These are phyloP conservation scores for Alectoria sarmentosa DNA, from an alignment of 495 filamentous ascomycete species.

Conservation along the genomic window DNA sequence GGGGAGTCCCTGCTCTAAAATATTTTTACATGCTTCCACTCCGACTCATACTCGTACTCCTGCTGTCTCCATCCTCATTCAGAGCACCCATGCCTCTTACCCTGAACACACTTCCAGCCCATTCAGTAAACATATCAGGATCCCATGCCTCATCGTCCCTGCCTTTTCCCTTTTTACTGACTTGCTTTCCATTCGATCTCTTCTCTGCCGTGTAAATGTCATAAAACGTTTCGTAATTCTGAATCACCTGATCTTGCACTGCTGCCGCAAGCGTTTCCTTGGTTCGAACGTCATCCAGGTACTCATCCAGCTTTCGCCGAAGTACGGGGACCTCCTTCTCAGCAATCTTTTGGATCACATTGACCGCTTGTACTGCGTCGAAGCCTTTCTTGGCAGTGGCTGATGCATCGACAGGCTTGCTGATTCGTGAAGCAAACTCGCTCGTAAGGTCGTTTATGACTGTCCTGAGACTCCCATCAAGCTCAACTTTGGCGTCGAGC, in stretches of 20 bases:
- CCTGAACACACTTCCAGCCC: slow-evolving; percentile 50
- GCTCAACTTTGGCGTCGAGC: slow-evolving; percentile 71
- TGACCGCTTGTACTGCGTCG: slow-evolving; percentile 32
- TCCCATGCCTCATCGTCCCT: slow-evolving; percentile 58
- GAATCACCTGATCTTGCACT: slow-evolving; percentile 52
- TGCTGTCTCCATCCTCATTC: slow-evolving; percentile 32
- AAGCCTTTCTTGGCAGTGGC: slow-evolving; percentile 25
- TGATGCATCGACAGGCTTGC: slow-evolving; percentile 25
- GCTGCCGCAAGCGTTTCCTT: slow-evolving; percentile 56
- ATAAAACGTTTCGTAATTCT: slow-evolving; percentile 55
- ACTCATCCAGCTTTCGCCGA: slow-evolving; percentile 46
- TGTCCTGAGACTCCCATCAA: slow-evolving; percentile 69
- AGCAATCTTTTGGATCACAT: slow-evolving; percentile 32
- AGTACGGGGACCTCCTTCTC: slow-evolving; percentile 51
- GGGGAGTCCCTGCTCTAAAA: not conserved
- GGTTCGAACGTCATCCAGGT: slow-evolving; percentile 53
- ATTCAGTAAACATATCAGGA: slow-evolving; percentile 54
- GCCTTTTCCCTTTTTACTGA: slow-evolving; percentile 54
- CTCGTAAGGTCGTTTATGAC: slow-evolving; percentile 76
- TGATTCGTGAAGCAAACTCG: slow-evolving; percentile 49
- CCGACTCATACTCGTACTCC: slow-evolving; percentile 34
- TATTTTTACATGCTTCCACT: slow-evolving; percentile 21
- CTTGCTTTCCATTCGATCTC: slow-evolving; percentile 35
- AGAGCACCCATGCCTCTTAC: slow-evolving; percentile 40
- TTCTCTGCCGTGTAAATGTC: slow-evolving; percentile 44